phyloP scores from a whole-genome alignment of 1,284 basidiomycete genomes.

The Ustilago xerochloae region DNA sequence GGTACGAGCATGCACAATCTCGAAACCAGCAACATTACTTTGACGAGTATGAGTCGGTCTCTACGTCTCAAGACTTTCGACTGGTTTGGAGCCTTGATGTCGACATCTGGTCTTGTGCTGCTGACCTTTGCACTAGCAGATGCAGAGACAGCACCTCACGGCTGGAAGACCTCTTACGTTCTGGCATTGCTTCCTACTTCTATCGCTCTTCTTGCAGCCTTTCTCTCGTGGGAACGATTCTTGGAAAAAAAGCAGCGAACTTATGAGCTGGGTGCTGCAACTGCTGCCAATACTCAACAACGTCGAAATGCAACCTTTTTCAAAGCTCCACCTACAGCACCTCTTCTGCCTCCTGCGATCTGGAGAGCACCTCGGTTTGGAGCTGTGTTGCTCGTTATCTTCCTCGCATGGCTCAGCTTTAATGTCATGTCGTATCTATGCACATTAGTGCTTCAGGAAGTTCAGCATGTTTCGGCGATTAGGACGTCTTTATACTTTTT shows the following conservation, averaged over 20 bases:
- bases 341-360: conserved; percentile 57
- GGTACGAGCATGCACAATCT: not conserved
- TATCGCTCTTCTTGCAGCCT: conserved; percentile 73
- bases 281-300: conserved; percentile 1
- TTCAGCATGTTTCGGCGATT: conserved; percentile 72
- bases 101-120: conserved; percentile 80
- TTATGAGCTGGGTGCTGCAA: conserved; percentile 31
- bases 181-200: conserved; percentile 75
- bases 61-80: conserved; percentile 72
- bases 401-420: conserved; percentile 78
- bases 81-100: conserved; percentile 81
- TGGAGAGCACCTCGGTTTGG: conserved; percentile 54
- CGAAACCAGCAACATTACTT: not conserved
- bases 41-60: conserved; percentile 11
- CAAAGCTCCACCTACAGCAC: conserved; percentile 38
- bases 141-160: conserved; percentile 76
- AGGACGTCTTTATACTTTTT: conserved; percentile 80
- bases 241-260: conserved; percentile 69
- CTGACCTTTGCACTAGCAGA: conserved; percentile 83
- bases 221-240: conserved; percentile 78
- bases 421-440: conserved; percentile 57
- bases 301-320: conserved; percentile 71
- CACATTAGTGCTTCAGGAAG: conserved; percentile 54
- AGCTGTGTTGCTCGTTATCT: conserved; percentile 78
- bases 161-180: conserved; percentile 77